Percentiles rank a stretch among this genome's conserved stretches.
phyloP scores from a whole-genome alignment of 1,284 basidiomycete genomes.

The Marasmius tenuissimus region DNA sequence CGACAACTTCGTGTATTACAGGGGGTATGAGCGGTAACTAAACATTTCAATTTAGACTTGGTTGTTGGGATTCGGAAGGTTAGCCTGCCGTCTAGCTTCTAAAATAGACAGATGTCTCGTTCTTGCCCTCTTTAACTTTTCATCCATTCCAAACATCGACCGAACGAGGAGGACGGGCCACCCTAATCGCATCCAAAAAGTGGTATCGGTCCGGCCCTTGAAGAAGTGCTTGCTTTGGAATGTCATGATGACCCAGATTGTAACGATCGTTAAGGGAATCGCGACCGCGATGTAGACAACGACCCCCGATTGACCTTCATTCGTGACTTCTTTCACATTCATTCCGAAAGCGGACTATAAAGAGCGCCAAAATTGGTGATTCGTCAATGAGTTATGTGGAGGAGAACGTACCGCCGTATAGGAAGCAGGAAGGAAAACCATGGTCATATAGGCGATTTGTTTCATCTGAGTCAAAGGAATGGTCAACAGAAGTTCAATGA shows the following conservation, averaged over 20 bases:
- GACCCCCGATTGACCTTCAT: conserved; percentile 28
- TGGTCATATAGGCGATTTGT: conserved; percentile 37
- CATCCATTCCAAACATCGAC: neutral
- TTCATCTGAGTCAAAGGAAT: conserved; percentile 25
- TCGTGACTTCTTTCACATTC: conserved; percentile 38
- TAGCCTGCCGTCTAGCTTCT: neutral
- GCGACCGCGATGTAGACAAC: conserved; percentile 33
- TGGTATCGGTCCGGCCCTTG: neutral
- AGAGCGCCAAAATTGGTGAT: neutral
- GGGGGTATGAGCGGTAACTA: too few species aligned
- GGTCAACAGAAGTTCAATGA: conserved; percentile 22
- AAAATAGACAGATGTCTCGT: neutral
- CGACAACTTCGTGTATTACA: too few species aligned
- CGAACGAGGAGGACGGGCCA: conserved; percentile 14
- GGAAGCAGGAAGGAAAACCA: conserved; percentile 36
- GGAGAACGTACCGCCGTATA: conserved; percentile 30
- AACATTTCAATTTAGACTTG: neutral
- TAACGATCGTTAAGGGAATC: conserved; percentile 34
- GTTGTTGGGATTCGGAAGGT: neutral
- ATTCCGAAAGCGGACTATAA: conserved; percentile 38
- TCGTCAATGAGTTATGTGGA: neutral
- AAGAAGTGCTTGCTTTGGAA: conserved; percentile 34
- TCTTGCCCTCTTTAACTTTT: neutral
- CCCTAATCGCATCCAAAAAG: conserved; percentile 14
- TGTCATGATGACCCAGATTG: conserved; percentile 41